These are phyloP conservation scores for Boletus smithii DNA, from an alignment of 1,284 basidiomycete genomes.

Conservation along the genomic window DNA sequence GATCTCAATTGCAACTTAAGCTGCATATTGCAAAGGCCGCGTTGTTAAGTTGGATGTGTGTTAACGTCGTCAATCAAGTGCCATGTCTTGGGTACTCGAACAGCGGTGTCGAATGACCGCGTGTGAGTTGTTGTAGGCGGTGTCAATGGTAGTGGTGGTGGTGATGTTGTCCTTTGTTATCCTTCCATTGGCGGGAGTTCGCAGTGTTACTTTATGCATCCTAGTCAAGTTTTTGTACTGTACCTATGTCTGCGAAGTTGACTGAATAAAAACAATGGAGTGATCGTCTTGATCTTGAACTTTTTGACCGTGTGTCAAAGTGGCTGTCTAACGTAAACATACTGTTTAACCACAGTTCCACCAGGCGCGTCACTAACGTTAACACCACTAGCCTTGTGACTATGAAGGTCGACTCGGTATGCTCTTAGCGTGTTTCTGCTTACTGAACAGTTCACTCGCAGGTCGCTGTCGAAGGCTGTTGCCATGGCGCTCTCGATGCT, in stretches of 20 bases:
- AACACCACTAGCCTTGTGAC: neutral
- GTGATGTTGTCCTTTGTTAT: too few relatives aligned
- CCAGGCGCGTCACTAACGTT: neutral
- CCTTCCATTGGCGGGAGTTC: too few relatives aligned
- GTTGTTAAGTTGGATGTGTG: neutral
- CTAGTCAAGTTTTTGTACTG: too few relatives aligned
- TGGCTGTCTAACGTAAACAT: too few relatives aligned
- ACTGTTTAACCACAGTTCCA: too few relatives aligned
- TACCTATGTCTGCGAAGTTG: too few relatives aligned
- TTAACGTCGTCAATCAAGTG: neutral
- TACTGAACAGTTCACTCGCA: slow-evolving; percentile 30
- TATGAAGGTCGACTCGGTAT: slow-evolving; percentile 24
- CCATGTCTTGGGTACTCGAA: neutral
- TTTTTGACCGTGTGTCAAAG: too few relatives aligned
- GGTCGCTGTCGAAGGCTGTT: slow-evolving; percentile 94
- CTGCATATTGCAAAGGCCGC: slow-evolving; percentile 18
- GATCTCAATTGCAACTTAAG: slow-evolving; percentile 25
- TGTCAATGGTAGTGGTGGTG: too few relatives aligned
- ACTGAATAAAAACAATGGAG: too few relatives aligned
- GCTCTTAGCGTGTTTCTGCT: neutral
- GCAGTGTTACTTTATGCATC: too few relatives aligned
- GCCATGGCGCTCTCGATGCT: slow-evolving; percentile 84
- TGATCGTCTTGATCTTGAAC: too few relatives aligned
- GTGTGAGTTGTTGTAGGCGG: too few relatives aligned
- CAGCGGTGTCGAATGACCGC: slow-evolving; percentile 14